Evolutionary conservation across 164 flowering plant species (phyloP), one percentile per base, ranked within the genome.

Genomic region (Kalanchoe fedtschenkoi): DNA sequence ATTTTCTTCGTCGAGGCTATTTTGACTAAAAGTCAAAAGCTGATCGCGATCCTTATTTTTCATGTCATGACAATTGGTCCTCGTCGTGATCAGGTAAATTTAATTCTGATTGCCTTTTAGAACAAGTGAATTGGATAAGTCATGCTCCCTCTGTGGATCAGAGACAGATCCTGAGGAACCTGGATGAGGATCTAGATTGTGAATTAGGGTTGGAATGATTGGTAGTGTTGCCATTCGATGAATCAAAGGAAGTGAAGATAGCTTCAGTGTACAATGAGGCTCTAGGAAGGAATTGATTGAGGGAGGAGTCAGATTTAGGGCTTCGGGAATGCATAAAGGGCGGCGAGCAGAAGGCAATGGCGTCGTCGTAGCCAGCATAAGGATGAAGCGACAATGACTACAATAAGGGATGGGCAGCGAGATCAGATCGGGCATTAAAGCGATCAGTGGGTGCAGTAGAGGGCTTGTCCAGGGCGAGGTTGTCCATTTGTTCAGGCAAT

Each of bases 61-160:
- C n/a, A n/a, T n/a, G n/a, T n/a, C n/a, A n/a, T n/a, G n/a, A n/a
- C n/a, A 34, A 47, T 91, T 84, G 4, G 96, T 95, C 21, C 81
- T 73, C n/a, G 97, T 86, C 16, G 85, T 85, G 55, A 95, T 80
- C 58, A 84, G 62, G 57, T 95, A 95, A 0, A 93, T 87, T 3
- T 80, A 74, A 37, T 73, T 88, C 11, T 77, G 73, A 41, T 78
- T 81, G 0, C 88, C 86, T 0, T 96, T 91, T 0, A 95, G 91
- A 11, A 91, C 96, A 5, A 95, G 62, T 13, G 97, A 87, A 68
- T 78, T 34, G 17, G 66, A 58, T 21, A 58, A 15, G 34, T 57
- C 68, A 5, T 24, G 42, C 24, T 58, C 68, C 33, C 42, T 58
- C 51, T 65, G 57, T 9, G 62, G 62, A 58, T 58, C 54, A 29